phyloP scores from a whole-genome alignment of 2,329 filamentous ascomycete genomes.

The Cladosporium phlei region DNA sequence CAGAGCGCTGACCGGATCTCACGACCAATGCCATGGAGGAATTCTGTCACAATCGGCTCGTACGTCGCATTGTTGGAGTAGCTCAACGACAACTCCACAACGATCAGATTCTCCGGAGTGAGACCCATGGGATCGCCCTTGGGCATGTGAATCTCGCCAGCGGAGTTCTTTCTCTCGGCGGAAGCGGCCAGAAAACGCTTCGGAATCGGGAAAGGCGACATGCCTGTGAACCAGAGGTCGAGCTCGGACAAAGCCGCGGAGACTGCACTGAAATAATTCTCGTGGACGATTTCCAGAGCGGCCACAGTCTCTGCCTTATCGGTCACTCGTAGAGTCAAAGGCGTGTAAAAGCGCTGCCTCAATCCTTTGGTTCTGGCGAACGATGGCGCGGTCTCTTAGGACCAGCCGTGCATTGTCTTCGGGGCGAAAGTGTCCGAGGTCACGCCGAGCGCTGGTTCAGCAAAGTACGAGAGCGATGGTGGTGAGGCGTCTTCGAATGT shows the following conservation, averaged over 20 bases:
- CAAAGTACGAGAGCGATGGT: background rate
- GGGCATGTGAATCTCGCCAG: background rate
- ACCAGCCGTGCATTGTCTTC: conserved; percentile 3
- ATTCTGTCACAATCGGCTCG: conserved; percentile 3
- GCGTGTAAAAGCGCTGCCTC: conserved; percentile 1
- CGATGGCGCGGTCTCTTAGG: background rate
- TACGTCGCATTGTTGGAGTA: conserved; percentile 7
- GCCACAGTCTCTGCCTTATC: background rate
- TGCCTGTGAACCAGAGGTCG: conserved; percentile 3
- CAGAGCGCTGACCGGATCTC: background rate
- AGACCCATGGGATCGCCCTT: conserved; percentile 9
- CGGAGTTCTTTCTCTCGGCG: background rate
- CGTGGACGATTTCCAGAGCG: conserved; percentile 1
- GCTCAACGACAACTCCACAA: conserved; percentile 1
- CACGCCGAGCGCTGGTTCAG: background rate
- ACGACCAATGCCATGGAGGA: background rate
- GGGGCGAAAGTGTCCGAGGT: background rate
- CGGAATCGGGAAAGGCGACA: conserved; percentile 4
- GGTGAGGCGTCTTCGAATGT: background rate
- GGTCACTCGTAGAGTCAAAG: background rate
- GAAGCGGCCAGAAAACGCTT: background rate
- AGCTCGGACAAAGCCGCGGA: background rate
- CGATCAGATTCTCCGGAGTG: background rate
- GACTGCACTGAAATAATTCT: background rate
- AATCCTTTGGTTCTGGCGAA: background rate